A percentile compares a stretch with the other conserved stretches of the same genome.
These are phyloP conservation scores for Hortiboletus flavorubellus DNA, from an alignment of 768 basidiomycete species.

Conservation along the genomic window DNA sequence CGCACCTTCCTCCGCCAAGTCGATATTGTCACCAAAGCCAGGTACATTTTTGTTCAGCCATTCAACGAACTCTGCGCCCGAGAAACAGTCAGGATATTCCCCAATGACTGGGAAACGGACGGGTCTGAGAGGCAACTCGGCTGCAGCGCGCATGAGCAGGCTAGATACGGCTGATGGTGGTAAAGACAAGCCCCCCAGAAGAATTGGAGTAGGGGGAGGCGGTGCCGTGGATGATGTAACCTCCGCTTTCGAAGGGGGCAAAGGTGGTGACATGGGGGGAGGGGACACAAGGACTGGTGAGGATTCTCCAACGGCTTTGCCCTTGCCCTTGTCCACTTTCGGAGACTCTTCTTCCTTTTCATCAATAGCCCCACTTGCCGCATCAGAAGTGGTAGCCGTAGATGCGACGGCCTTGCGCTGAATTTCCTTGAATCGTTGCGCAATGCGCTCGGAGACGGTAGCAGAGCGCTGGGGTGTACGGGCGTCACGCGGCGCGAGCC, in stretches of 20 bases:
- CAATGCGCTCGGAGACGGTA: slow-evolving; percentile 85
- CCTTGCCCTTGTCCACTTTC: slow-evolving; percentile 84
- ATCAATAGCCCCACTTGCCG: slow-evolving; percentile 22
- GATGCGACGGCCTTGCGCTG: slow-evolving; percentile 50
- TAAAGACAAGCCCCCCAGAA: slow-evolving; percentile 74
- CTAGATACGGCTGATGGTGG: slow-evolving; percentile 61
- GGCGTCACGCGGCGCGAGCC: slow-evolving; percentile 52
- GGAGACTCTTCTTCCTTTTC: slow-evolving; percentile 37
- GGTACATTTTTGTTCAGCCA: slow-evolving; percentile 81
- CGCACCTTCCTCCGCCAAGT: slow-evolving; percentile 73
- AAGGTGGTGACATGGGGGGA: slow-evolving; percentile 58
- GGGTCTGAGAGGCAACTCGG: slow-evolving; percentile 65
- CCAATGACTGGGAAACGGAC: slow-evolving; percentile 78
- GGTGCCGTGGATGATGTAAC: slow-evolving; percentile 36
- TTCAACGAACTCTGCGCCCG: slow-evolving; percentile 82
- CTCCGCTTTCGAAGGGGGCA: slow-evolving; percentile 46
- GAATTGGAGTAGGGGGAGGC: slow-evolving; percentile 50
- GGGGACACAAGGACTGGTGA: slow-evolving; percentile 45
- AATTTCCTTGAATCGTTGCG: slow-evolving; percentile 76
- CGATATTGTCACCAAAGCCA: slow-evolving; percentile 73
- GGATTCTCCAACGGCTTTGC: slow-evolving; percentile 50
- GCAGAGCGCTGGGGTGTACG: slow-evolving; percentile 61
- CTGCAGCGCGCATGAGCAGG: slow-evolving; percentile 67
- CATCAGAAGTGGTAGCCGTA: slow-evolving; percentile 24
- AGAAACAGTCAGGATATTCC: slow-evolving; percentile 83